phyloP scores from a whole-genome alignment of 2,329 filamentous ascomycete species.

The Aureobasidium sp. region DNA sequence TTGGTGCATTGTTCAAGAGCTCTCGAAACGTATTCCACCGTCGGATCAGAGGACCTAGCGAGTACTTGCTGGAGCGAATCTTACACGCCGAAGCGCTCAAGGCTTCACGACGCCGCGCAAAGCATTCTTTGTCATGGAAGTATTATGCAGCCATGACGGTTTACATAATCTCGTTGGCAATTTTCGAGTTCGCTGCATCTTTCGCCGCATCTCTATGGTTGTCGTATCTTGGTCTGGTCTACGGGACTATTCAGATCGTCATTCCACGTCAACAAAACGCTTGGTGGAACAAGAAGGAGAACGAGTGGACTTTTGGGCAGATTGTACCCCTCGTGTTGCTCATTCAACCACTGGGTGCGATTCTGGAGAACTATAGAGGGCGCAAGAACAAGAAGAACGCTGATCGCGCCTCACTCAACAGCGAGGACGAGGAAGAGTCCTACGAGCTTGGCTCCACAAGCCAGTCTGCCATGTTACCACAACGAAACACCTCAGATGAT shows the following conservation, averaged over 20 bases:
- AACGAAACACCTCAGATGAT: neutral
- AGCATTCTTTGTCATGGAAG: constrained; percentile 3
- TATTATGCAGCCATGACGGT: constrained; percentile 1
- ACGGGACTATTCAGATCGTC: constrained; percentile 22
- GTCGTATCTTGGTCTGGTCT: constrained; percentile 21
- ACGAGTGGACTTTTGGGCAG: constrained; percentile 22
- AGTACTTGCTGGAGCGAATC: constrained; percentile 17
- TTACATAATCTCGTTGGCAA: constrained; percentile 16
- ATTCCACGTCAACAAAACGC: constrained; percentile 19
- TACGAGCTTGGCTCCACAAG: neutral
- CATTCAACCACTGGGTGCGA: constrained; percentile 21
- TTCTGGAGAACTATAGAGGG: neutral
- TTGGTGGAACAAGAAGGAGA: constrained; percentile 15
- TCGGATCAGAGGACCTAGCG: constrained; percentile 17
- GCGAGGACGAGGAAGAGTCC: neutral
- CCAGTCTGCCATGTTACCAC: neutral
- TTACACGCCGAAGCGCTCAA: constrained; percentile 7
- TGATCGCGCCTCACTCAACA: neutral
- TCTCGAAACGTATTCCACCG: constrained; percentile 16
- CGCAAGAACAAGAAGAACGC: neutral
- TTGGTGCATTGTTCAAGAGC: constrained; percentile 20
- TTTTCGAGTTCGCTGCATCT: constrained; percentile 18
- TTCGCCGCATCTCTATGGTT: constrained; percentile 23
- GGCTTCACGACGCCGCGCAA: neutral
- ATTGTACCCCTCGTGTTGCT: constrained; percentile 23